Base-by-base conservation (phyloP, 805 yeast species). In the Cyberlindnera americana region DNA sequence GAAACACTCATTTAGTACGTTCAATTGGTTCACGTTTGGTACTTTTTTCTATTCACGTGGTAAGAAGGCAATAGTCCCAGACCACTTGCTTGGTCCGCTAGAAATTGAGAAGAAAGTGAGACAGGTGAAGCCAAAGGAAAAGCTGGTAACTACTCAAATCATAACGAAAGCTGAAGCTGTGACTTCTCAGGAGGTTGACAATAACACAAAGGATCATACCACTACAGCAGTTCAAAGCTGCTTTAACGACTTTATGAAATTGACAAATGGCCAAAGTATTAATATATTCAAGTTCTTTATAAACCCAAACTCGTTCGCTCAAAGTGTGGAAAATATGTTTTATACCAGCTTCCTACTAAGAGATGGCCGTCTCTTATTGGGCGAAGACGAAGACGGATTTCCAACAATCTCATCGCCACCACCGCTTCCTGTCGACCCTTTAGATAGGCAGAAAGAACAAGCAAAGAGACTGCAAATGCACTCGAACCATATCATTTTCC, bases 301-400 rank as follows among this genome's bases (percentile, higher is more conserved):
- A 15, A 80, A 91, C 56, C 96, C 96, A 1, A 46, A 63, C 13
- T 81, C 91, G 6, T 90, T 82, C 60, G 68, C 83, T 1, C 89
- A 82, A 56, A 75, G 89, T 1, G 80, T 90, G 3, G 97, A 91
- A 58, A 88, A 87, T 55, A 62, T 91, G 52, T 90, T 90, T 53
- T 85, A 81, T 53, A 72, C 86, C 0, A 83, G 95, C 56, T 89
- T 90, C 53, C 63, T 91, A 32, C 75, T 88, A 2, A 75, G 81
- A 51, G 95, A 86, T 52, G 89, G 85, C 1, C 76, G 69, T 49
- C 60, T 88, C 25, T 62, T 66, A 18, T 49, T 88, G 17, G 75
- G 68, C n/a, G 70, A 68, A 33, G 79, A 75, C 40, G 70, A 70
- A n/a, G 69, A 54, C 7, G 72, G 70, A 0, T 66, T 64, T 41